Evolutionary conservation across 2,329 filamentous ascomycete genomes (phyloP).

Genomic region (Colletotrichum noveboracense): DNA sequence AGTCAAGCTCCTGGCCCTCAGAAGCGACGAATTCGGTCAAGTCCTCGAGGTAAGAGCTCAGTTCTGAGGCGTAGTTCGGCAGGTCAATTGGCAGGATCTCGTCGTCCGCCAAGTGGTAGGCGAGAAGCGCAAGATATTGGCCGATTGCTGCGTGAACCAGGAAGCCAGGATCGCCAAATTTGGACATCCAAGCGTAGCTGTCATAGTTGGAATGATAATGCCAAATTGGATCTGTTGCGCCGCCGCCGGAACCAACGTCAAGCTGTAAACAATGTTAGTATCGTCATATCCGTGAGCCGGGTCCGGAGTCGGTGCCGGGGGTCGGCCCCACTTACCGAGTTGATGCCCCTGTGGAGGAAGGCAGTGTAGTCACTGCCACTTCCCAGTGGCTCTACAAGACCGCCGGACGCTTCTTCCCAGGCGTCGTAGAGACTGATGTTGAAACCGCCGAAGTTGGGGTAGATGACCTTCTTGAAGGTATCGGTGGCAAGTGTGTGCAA

Average conservation of each 20-base stretch:
- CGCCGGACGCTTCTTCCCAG: slow-evolving; percentile 40
- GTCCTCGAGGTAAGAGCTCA: slow-evolving; percentile 42
- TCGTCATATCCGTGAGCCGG: slow-evolving; percentile 34
- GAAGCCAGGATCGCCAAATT: slow-evolving; percentile 71
- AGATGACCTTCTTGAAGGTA: slow-evolving; percentile 60
- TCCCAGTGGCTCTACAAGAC: slow-evolving; percentile 59
- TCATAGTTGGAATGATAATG: slow-evolving; percentile 86
- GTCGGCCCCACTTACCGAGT: slow-evolving; percentile 31
- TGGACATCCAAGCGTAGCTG: slow-evolving; percentile 83
- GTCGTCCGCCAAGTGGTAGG: slow-evolving; percentile 41
- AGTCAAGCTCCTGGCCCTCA: slow-evolving; percentile 38
- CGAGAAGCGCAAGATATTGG: slow-evolving; percentile 47
- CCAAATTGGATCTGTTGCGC: slow-evolving; percentile 60
- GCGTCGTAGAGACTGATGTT: slow-evolving; percentile 44
- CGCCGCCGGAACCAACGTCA: slow-evolving; percentile 59
- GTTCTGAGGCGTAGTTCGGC: slow-evolving; percentile 43
- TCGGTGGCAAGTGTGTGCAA: slow-evolving; percentile 70
- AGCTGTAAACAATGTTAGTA: slow-evolving; percentile 44
- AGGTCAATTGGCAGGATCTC: slow-evolving; percentile 45
- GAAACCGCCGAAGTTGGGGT: slow-evolving; percentile 63
- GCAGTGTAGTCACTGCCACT: slow-evolving; percentile 72
- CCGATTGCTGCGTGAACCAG: slow-evolving; percentile 65
- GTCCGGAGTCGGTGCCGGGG: fast-evolving
- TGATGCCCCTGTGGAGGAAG: slow-evolving; percentile 62
- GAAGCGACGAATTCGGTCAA: slow-evolving; percentile 37